Conservation (phyloP, 1,284 basidiomycete genomes). For the Cutaneotrichosporon mucoides region DNA sequence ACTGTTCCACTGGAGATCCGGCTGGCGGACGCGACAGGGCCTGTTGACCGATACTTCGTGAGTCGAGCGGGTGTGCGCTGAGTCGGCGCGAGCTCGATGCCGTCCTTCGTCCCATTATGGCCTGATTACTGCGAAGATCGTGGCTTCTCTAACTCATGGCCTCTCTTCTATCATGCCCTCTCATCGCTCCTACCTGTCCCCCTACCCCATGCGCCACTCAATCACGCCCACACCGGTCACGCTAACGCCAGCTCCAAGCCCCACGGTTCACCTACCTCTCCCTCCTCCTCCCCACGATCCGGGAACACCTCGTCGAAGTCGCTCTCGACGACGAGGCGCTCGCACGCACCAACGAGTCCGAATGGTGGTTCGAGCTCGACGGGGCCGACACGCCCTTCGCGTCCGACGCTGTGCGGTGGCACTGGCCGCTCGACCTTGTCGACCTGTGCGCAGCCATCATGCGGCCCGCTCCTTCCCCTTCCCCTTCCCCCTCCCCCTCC, state of each 20-base stretch:
- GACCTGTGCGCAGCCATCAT: conserved; percentile 62
- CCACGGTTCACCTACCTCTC: conserved; percentile 87
- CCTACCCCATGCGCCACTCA: neutral
- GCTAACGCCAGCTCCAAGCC: conserved; percentile 55
- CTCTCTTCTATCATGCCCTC: no score
- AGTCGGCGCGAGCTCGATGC: neutral
- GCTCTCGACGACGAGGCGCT: conserved; percentile 78
- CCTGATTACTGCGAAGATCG: neutral
- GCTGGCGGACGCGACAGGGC: conserved; percentile 34
- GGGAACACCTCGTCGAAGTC: conserved; percentile 78
- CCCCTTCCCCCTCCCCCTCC: neutral
- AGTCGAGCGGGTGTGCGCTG: conserved; percentile 10
- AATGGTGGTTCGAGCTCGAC: conserved; percentile 88
- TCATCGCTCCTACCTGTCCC: neutral
- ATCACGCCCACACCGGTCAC: no score
- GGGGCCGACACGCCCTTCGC: conserved; percentile 53
- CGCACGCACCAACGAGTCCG: conserved; percentile 59
- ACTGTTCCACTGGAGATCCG: conserved; percentile 39
- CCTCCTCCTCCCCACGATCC: conserved; percentile 78
- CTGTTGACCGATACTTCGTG: conserved; percentile 44
- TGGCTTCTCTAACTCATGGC: neutral
- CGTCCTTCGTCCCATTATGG: no score
- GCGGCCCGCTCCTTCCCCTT: conserved; percentile 16
- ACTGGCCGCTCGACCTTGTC: conserved; percentile 90
- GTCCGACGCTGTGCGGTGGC: conserved; percentile 63